Evolutionary conservation across 139 green algal species (phyloP).

Genomic region (Chlorella sp.): DNA sequence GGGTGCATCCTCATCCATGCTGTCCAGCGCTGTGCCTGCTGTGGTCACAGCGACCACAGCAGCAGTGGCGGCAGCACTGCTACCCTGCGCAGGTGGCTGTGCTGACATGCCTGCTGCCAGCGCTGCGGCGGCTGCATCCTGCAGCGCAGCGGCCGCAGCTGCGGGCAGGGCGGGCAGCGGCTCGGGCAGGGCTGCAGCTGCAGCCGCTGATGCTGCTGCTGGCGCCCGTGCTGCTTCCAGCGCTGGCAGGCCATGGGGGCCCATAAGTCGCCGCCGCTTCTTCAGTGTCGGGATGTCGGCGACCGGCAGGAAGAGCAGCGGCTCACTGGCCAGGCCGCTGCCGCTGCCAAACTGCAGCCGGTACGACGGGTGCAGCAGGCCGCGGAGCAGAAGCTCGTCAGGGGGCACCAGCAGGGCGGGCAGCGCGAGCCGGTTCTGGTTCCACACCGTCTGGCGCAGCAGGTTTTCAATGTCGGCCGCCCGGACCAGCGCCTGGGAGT

Average conservation of each 20-base stretch:
- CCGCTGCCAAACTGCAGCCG: not conserved
- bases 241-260: not conserved
- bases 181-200: too few species aligned
- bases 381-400: not conserved
- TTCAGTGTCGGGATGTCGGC: slow-evolving; percentile 25
- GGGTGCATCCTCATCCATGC: too few species aligned
- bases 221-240: too few species aligned
- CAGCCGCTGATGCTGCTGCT: too few species aligned
- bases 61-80: too few species aligned
- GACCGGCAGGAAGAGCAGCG: slow-evolving; percentile 29
- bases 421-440: slow-evolving; percentile 29
- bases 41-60: too few species aligned
- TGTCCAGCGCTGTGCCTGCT: too few species aligned
- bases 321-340: slow-evolving; percentile 23
- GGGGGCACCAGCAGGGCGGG: slow-evolving; percentile 11
- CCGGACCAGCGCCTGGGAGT: not conserved
- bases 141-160: too few species aligned
- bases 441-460: slow-evolving; percentile 26
- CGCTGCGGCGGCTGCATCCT: too few species aligned
- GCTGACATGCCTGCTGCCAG: too few species aligned
- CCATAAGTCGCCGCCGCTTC: slow-evolving; percentile 1
- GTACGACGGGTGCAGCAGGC: slow-evolving; percentile 23
- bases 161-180: too few species aligned
- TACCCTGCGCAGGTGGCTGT: too few species aligned
- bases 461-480: not conserved